Evolutionary conservation across 164 flowering plant genomes (phyloP).

Genomic region (Umbilicus rupestris): DNA sequence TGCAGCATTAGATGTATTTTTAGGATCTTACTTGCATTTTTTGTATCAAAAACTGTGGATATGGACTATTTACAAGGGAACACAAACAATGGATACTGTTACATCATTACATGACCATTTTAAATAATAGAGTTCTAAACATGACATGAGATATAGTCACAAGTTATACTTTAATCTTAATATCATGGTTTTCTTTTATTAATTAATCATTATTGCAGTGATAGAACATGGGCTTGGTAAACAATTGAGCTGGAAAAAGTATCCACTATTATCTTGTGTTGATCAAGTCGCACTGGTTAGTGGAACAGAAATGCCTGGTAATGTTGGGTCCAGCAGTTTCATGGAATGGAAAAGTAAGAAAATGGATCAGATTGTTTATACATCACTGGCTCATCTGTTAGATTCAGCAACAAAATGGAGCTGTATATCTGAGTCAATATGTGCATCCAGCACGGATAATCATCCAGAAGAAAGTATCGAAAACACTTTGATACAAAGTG

Average conservation of each 20-base stretch:
- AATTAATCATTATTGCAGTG: slow-evolving; percentile 37
- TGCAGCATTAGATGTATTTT: neutral
- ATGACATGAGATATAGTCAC: neutral
- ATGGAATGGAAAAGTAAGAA: slow-evolving; percentile 28
- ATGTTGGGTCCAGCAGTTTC: slow-evolving; percentile 22
- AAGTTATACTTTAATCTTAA: no score
- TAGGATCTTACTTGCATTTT: neutral
- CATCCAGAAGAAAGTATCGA: slow-evolving; percentile 57
- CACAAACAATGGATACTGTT: no score
- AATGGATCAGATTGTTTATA: slow-evolving; percentile 49
- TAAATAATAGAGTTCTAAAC: neutral
- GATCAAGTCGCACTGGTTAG: slow-evolving; percentile 21
- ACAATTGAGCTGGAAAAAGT: slow-evolving; percentile 48
- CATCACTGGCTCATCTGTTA: slow-evolving; percentile 39
- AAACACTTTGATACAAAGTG: slow-evolving; percentile 56
- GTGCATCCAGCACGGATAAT: slow-evolving; percentile 91
- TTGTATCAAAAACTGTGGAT: neutral
- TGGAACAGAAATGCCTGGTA: slow-evolving; percentile 10
- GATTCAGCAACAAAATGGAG: slow-evolving; percentile 13
- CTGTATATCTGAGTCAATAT: slow-evolving; percentile 40
- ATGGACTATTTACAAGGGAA: no score
- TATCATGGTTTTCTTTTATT: no score
- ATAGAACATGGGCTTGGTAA: slow-evolving; percentile 49
- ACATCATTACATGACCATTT: no score
- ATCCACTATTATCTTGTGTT: slow-evolving; percentile 42